Percentiles rank a stretch among this genome's conserved stretches.
Conservation (phyloP, 164 flowering plant genomes). For the Buxus sempervirens region DNA sequence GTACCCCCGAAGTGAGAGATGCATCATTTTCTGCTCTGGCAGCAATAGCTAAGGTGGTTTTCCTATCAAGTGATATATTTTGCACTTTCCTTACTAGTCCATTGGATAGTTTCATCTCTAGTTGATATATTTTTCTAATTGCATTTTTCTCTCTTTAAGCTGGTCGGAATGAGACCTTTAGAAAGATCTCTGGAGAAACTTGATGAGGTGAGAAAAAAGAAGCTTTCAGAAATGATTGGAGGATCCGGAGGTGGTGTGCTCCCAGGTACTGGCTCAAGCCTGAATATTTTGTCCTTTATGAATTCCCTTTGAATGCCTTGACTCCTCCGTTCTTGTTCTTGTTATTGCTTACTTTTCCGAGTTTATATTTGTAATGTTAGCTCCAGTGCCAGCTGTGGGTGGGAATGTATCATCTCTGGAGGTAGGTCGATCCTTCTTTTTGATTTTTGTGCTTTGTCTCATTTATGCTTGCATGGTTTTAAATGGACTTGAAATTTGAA, state of each 20-base stretch:
- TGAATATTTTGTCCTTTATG: slow-evolving; percentile 6
- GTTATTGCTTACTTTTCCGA: slow-evolving; percentile 2
- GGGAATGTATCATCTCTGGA: slow-evolving; percentile 33
- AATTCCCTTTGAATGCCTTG: not conserved
- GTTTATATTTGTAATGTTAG: slow-evolving; percentile 25
- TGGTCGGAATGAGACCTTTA: slow-evolving; percentile 95
- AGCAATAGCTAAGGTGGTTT: slow-evolving; percentile 86
- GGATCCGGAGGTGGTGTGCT: slow-evolving; percentile 52
- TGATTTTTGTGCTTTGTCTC: not conserved
- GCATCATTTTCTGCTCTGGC: slow-evolving; percentile 94
- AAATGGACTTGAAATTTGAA: not conserved
- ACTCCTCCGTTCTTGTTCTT: not conserved
- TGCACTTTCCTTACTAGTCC: not conserved
- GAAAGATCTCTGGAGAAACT: slow-evolving; percentile 95
- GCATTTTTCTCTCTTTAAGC: slow-evolving; percentile 31
- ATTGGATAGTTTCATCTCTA: not conserved
- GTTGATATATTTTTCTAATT: not conserved
- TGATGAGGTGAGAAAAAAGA: slow-evolving; percentile 92
- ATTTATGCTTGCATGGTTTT: not conserved
- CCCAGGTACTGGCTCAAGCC: slow-evolving; percentile 50
- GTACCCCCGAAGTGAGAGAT: slow-evolving; percentile 98
- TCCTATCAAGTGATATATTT: not conserved
- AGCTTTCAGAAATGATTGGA: slow-evolving; percentile 90
- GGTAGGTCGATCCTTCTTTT: slow-evolving; percentile 30
- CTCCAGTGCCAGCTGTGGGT: slow-evolving; percentile 38